phyloP scores from a whole-genome alignment of 2,329 filamentous ascomycete genomes.

The Chaetomiaceae sp. region DNA sequence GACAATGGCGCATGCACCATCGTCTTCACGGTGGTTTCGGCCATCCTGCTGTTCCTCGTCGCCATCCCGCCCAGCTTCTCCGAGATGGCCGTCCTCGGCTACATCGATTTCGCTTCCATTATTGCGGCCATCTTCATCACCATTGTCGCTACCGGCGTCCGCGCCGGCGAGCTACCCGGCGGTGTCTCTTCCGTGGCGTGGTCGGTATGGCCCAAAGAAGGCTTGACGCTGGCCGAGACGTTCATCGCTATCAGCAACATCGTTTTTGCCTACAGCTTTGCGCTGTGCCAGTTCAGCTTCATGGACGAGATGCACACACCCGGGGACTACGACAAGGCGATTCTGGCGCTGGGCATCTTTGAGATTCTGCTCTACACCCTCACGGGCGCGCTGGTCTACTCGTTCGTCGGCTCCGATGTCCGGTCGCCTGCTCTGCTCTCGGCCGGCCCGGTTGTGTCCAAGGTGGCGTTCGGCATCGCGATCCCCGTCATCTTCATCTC shows the following conservation, averaged over 20 bases:
- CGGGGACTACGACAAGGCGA: slow-evolving; percentile 47
- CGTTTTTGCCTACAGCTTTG: slow-evolving; percentile 62
- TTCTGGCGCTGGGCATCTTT: slow-evolving; percentile 57
- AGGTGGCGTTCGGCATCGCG: slow-evolving; percentile 66
- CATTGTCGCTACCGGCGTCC: slow-evolving; percentile 60
- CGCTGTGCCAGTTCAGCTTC: slow-evolving; percentile 49
- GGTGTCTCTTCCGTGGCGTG: slow-evolving; percentile 32
- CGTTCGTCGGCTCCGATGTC: slow-evolving; percentile 61
- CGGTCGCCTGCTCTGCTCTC: slow-evolving; percentile 65
- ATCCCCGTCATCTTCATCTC: slow-evolving; percentile 71
- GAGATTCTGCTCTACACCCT: slow-evolving; percentile 64
- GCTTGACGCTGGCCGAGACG: slow-evolving; percentile 47
- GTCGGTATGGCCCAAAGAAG: slow-evolving; percentile 44
- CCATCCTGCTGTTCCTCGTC: slow-evolving; percentile 42
- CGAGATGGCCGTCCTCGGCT: slow-evolving; percentile 47
- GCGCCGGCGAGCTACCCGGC: slow-evolving; percentile 26
- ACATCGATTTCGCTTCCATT: slow-evolving; percentile 59
- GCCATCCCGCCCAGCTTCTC: slow-evolving; percentile 47
- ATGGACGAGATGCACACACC: slow-evolving; percentile 53
- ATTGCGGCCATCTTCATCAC: slow-evolving; percentile 59
- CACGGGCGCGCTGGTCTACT: slow-evolving; percentile 64
- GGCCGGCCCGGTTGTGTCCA: slow-evolving; percentile 54
- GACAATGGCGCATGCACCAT: slow-evolving; percentile 47
- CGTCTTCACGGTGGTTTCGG: slow-evolving; percentile 43
- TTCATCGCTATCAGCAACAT: slow-evolving; percentile 65